Base-by-base conservation (phyloP, 2,329 filamentous ascomycete species). In the Botrytis paeoniae region DNA sequence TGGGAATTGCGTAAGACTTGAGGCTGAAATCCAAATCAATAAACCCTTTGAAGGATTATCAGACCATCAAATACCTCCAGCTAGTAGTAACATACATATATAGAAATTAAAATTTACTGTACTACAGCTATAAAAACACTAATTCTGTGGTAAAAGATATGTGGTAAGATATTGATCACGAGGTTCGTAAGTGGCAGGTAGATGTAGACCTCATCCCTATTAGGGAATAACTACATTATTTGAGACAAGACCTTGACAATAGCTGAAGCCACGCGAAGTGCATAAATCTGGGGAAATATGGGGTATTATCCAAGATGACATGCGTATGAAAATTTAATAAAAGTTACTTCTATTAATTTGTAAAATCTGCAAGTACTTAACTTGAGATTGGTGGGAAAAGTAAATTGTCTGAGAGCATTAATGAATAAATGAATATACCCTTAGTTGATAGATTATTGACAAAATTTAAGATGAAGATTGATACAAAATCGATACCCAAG, bases 261-360 rank as follows among this genome's bases (percentile, higher is more conserved):
- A 22, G n/a, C 35, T n/a, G 9, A 39, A 54, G 25, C 32, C 48
- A 41, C 48, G n/a, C 35, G 64, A 54, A 14, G 64, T 54, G 64
- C 35, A 41, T 68, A 29, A 29, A 68, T 57, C 65, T 57, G 65
- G 65, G 48, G 65, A 57, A 68, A 41, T 41, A 57, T 41, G 65
- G 48, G 65, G 65, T 68, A 68, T 68, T 57, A 57, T 57, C 65
- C 65, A 68, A 68, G 54, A 51, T 41, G 39, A 54, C 6, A 69
- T 32, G 35, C 18, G 48, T 32, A 32, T 57, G 65, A n/a, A 57
- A 59, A 41, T 41, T 32, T 32, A 39, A 32, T 32, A 32, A 51
- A 32, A 22, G 2, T 37, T 25, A 43, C n/a, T 3, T 57, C n/a
- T 29, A 54, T n/a, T 57, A 25, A 32, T 32, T 16, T 41, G 35